These are phyloP conservation scores for Alternaria gaisen DNA, from an alignment of 2,329 filamentous ascomycete species.

Conservation along the genomic window DNA sequence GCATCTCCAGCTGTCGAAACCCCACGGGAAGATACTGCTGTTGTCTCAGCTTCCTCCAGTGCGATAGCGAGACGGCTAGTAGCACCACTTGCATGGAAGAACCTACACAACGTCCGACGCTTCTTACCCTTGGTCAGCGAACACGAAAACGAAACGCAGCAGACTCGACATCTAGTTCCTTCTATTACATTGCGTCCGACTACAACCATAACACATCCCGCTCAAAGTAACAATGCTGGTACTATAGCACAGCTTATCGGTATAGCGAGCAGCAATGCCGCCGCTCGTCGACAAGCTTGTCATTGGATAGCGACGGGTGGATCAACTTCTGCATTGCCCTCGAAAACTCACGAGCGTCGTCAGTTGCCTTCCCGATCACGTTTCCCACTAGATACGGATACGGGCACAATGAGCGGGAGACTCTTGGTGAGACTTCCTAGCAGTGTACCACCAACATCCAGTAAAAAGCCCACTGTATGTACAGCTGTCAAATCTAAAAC, in stretches of 20 bases:
- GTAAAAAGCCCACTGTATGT: too few relatives aligned
- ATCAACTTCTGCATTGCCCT: background rate
- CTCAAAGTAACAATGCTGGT: fast-evolving
- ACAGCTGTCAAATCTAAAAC: too few relatives aligned
- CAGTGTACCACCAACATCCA: too few relatives aligned
- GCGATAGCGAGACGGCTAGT: background rate
- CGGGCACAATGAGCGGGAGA: too few relatives aligned
- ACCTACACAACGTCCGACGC: background rate
- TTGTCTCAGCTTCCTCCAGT: background rate
- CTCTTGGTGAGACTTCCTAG: too few relatives aligned
- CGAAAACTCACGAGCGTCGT: background rate
- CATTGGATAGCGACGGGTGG: background rate
- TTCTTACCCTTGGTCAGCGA: background rate
- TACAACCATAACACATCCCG: background rate
- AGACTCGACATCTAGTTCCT: background rate
- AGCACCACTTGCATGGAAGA: background rate
- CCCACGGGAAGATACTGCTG: background rate
- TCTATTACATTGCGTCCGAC: background rate
- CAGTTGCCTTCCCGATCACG: background rate
- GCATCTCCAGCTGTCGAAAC: background rate
- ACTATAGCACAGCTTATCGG: background rate
- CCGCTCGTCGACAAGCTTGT: background rate
- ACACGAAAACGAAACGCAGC: background rate
- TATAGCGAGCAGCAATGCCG: background rate
- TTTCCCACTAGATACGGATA: background rate